Conservation (phyloP, 1,139 yeast species). For the Debaryomyces robertsiae region DNA sequence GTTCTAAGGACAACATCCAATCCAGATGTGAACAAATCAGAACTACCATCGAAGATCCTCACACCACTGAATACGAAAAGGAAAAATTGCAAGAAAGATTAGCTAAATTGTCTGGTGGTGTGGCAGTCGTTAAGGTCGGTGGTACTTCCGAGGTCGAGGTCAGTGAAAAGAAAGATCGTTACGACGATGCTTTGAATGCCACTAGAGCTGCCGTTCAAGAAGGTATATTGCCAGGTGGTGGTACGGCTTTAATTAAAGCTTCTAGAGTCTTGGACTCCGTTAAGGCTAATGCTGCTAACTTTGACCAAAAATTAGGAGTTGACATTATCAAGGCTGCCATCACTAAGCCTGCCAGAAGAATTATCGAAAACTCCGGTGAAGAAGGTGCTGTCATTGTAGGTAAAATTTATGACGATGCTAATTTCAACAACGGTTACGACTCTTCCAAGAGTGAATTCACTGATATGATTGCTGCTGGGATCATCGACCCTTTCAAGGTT, state of each 20-base stretch:
- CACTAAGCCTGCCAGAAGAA: constrained; percentile 95
- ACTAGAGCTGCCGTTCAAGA: constrained; percentile 99
- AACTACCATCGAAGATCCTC: constrained; percentile 67
- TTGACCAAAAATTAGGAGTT: constrained; percentile 98
- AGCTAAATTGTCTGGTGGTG: constrained; percentile 98
- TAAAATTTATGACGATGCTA: constrained; percentile 83
- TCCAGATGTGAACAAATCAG: constrained; percentile 97
- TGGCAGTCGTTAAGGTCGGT: constrained; percentile 97
- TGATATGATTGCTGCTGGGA: constrained; percentile 97
- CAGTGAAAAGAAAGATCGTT: constrained; percentile 99
- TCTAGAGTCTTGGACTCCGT: constrained; percentile 78
- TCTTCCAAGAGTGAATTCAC: constrained; percentile 93
- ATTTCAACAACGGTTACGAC: constrained; percentile 92
- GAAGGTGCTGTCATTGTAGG: constrained; percentile 98
- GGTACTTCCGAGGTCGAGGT: constrained; percentile 98
- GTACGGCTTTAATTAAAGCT: constrained; percentile 97
- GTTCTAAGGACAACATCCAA: constrained; percentile 82
- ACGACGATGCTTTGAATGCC: constrained; percentile 98
- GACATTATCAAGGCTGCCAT: constrained; percentile 94
- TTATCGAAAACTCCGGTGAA: constrained; percentile 98
- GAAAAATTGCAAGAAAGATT: constrained; percentile 98
- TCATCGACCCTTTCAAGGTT: constrained; percentile 98
- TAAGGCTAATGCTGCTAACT: constrained; percentile 71
- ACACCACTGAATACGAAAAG: constrained; percentile 91
- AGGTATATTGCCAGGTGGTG: constrained; percentile 99